Evolutionary conservation across 495 filamentous ascomycete species (phyloP), one percentile per base, ranked within the genome.

Genomic region (Trichoderma erinaceum): DNA sequence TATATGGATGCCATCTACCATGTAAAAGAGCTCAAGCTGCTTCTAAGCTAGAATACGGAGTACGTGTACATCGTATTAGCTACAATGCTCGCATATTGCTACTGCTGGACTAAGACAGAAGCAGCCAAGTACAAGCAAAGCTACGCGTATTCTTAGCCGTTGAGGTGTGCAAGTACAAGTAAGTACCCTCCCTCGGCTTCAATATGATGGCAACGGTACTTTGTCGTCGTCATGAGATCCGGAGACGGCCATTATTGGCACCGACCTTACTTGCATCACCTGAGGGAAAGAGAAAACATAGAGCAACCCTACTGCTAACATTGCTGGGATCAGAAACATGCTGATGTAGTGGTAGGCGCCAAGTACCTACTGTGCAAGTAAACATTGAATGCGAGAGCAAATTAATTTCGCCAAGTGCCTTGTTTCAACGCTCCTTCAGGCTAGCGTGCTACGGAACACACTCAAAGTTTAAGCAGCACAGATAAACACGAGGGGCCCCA

Each of bases 401-500:
- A 16, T 25, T 25, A 56, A 56, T 56, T 21, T 56, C 50, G n/a
- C 18, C n/a, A 56, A 56, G 50, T 56, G 50, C 50, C 50, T 2
- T 56, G 50, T 56, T 56, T 56, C 50, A n/a, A 21, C 3, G 50
- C 50, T 25, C 18, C 16, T 16, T 29, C 8, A 25, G 25, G 56
- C 27, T 61, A 61, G 56, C 56, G 56, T 32, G 56, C 56, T 25
- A 61, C 25, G 56, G 56, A 61, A 61, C 27, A 61, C 56, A 29
- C 50, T 58, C 25, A 61, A 32, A 32, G 23, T 61, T 61, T 61
- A 12, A 61, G 56, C 23, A 23, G n/a, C 29, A 48, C 11, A 32
- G 27, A 61, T 13, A 12, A 61, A 15, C 56, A 61, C 10, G 12
- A 61, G 56, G 23, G 27, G 27, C 15, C 27, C 13, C 29, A 29